Conservation (phyloP, 352 stramenopile genomes). For the Phytopythium montanum region DNA sequence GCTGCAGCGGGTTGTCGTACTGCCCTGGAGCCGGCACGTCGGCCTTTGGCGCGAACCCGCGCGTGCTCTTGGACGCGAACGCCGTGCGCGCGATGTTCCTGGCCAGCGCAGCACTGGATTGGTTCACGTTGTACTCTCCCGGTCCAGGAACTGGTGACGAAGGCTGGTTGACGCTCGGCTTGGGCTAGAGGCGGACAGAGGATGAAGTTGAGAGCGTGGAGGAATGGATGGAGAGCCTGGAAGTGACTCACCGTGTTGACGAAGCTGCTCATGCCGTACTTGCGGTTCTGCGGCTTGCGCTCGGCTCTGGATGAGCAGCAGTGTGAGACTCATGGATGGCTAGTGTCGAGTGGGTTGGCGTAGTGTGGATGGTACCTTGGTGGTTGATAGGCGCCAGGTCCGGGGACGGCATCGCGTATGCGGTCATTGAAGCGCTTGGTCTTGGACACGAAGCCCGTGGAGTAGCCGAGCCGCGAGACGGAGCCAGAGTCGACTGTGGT, state of each 20-base stretch:
- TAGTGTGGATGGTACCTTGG: conserved; percentile 27
- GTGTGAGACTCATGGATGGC: no score
- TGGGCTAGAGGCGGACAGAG: conserved; percentile 14
- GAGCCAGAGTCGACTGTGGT: conserved; percentile 60
- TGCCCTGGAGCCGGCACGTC: conserved; percentile 62
- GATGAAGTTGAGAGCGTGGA: background rate
- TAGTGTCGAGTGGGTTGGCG: background rate
- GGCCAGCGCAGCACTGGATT: conserved; percentile 29
- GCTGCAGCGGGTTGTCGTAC: conserved; percentile 60
- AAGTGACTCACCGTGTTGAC: conserved; percentile 34
- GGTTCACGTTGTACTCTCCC: conserved; percentile 46
- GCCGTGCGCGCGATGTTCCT: conserved; percentile 56
- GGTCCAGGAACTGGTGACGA: conserved; percentile 31
- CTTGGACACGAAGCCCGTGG: conserved; percentile 76
- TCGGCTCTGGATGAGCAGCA: conserved; percentile 23
- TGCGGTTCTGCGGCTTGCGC: conserved; percentile 48
- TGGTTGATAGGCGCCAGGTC: conserved; percentile 65
- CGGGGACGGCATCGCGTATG: conserved; percentile 41
- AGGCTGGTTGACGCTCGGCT: conserved; percentile 29
- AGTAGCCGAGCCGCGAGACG: conserved; percentile 70
- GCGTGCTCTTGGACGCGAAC: conserved; percentile 59
- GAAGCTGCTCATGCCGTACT: conserved; percentile 70
- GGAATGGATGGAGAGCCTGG: background rate
- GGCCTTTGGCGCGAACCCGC: conserved; percentile 39
- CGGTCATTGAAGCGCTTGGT: conserved; percentile 64